A percentile compares a stretch with the other conserved stretches of the same genome.
These are phyloP conservation scores for Acorus gramineus DNA, from an alignment of 106 monocot species.

Conservation along the genomic window DNA sequence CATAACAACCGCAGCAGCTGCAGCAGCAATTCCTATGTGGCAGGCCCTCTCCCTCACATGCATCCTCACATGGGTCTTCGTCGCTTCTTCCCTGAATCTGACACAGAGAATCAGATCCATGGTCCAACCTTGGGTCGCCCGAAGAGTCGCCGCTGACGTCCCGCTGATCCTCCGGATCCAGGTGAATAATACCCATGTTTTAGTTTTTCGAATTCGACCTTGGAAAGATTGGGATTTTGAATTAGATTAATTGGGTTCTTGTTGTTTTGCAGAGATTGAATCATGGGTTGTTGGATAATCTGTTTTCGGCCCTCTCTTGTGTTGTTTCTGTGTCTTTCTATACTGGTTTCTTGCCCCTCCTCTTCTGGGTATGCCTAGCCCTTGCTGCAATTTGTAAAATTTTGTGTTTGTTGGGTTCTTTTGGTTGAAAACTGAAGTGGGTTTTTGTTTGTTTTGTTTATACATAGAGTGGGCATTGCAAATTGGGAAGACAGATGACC, in stretches of 20 bases:
- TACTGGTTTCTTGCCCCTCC: conserved; percentile 80
- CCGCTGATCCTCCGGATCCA: conserved; percentile 52
- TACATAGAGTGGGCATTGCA: conserved; percentile 77
- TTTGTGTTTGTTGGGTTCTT: neutral
- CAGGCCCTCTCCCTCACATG: conserved; percentile 38
- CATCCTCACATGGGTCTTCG: conserved; percentile 38
- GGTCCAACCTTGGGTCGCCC: conserved; percentile 63
- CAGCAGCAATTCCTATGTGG: conserved; percentile 26
- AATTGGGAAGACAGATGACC: conserved; percentile 72
- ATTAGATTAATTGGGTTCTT: neutral
- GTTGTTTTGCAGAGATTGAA: conserved; percentile 34
- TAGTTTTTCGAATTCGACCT: neutral
- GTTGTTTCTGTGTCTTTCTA: conserved; percentile 95
- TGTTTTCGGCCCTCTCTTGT: conserved; percentile 78
- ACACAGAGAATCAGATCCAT: conserved; percentile 46
- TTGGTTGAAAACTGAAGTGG: neutral
- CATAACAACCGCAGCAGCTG: neutral
- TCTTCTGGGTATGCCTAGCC: conserved; percentile 64
- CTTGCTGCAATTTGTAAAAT: neutral
- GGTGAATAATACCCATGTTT: conserved; percentile 16
- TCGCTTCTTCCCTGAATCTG: conserved; percentile 40
- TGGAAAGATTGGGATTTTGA: neutral
- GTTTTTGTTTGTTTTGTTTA: conserved; percentile 2
- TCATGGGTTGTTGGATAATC: conserved; percentile 37
- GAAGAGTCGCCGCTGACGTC: conserved; percentile 43